Base-by-base conservation (phyloP, 768 basidiomycete genomes). In the Lentinula detonsa region DNA sequence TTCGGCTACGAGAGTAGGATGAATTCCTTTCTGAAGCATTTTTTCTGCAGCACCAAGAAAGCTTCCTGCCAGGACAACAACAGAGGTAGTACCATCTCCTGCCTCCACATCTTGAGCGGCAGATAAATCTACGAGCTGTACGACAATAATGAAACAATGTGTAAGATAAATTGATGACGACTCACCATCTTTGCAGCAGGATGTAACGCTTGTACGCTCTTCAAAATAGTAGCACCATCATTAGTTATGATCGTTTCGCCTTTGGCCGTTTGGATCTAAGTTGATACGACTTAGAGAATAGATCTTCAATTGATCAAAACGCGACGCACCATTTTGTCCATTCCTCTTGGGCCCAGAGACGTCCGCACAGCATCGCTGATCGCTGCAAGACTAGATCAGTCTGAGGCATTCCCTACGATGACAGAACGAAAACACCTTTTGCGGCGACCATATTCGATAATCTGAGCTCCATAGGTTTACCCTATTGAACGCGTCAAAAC, bases 171-270 rank as follows among this genome's bases (percentile, higher is more conserved):
- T 15, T 18, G 49, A 37, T 52, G 46, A 28, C 15, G 13, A 75
- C 81, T 59, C 63, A 87, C 96, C 97, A 99, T 99, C 77, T 96
- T 93, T 33, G 97, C 97, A 42, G 97, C 96, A 45, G 97, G 97
- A 74, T 99, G 97, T 55, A 98, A 75, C 18, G 96, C 97, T 67
- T 96, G 94, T 66, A 98, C 91, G 65, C 87, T 94, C 71, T 93
- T 93, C 59, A 99, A 77, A 66, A 99, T 99, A 10, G 97, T 99
- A 6, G 97, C 97, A 18, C 97, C 97, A 75, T 99, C 97, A 72
- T 99, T 99, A 8, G 97, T 98, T 66, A 99, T 92, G 67, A 98
- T 90, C 16, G 96, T 93, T 73, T 99, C 96, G 63, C 95, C 95
- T 73, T 94, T 93, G 7, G 92, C 76, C 5, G 95, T 97, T 85